phyloP scores from a whole-genome alignment of 345 rosid species.

The Conringia planisiliqua region DNA sequence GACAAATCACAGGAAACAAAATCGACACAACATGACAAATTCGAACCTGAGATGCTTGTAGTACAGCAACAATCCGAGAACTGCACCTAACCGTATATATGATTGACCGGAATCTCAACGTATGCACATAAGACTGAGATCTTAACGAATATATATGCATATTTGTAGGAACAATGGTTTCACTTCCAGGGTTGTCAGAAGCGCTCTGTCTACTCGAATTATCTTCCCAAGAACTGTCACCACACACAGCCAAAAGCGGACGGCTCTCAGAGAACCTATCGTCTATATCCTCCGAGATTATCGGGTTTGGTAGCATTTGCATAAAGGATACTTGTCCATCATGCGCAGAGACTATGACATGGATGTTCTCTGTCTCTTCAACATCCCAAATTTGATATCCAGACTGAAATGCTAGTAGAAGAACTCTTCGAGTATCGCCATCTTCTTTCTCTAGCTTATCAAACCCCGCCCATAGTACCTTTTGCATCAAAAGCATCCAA shows the following conservation, averaged over 20 bases:
- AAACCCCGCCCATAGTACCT: constrained; percentile 97
- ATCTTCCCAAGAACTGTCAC: constrained; percentile 49
- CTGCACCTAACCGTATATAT: constrained; percentile 86
- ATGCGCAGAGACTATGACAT: constrained; percentile 62
- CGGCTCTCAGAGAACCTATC: constrained; percentile 58
- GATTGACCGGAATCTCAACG: constrained; percentile 67
- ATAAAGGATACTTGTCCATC: constrained; percentile 80
- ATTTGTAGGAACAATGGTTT: constrained; percentile 44
- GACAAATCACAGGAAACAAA: not conserved
- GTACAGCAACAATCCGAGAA: constrained; percentile 82
- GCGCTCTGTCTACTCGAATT: constrained; percentile 38
- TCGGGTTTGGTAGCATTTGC: constrained; percentile 80
- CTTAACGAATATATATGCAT: constrained; percentile 73
- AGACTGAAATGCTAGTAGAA: constrained; percentile 72
- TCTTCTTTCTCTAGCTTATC: constrained; percentile 71
- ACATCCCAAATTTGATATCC: constrained; percentile 99
- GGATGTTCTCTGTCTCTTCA: constrained; percentile 79
- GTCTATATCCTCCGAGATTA: constrained; percentile 31
- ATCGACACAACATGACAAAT: not conserved
- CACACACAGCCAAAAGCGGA: constrained; percentile 75
- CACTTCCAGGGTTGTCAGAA: constrained; percentile 42
- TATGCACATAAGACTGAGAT: constrained; percentile 73
- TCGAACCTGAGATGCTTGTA: constrained; percentile 74
- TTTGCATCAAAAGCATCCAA: constrained; percentile 29
- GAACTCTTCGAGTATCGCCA: constrained; percentile 52